Evolutionary conservation across 257 asterid species (phyloP), one percentile per base, ranked within the genome.

Genomic region (Schizonepeta tenuifolia): DNA sequence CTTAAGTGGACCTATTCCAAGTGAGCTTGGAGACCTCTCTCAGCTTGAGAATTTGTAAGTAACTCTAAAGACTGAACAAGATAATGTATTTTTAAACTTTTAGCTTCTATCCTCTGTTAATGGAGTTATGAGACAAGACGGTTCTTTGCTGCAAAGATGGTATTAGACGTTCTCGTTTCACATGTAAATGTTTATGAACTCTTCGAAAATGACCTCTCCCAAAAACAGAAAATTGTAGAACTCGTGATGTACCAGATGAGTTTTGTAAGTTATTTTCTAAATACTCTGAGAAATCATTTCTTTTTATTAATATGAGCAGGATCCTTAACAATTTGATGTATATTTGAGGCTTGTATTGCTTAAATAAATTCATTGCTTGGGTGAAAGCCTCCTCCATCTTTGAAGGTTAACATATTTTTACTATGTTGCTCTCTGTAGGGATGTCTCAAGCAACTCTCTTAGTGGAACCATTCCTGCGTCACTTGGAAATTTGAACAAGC

Each of bases 381-480:
- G 14, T 41, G 56, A 66, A 64, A 17, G 62, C 64, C 67, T 40
- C 58, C 70, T 74, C 49, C 9, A 7, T 20, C 28, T 18, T 47
- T 36, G 43, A 26, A 71, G 71, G 77, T 59, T 71, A 76, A 55
- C 70, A 22, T 20, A 38, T 60, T 54, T 8, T 75, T 68, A 36
- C 4, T 31, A 40, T 77, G 67, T 63, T 69, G 69, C 64, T 55
- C 67, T 83, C 70, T 78, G 67, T 88, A 89, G 97, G 85, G 97
- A 91, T 82, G 84, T 91, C 62, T 91, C 97, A 41, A 87, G 97
- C 89, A 91, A 91, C 82, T 85, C 90, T 76, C 91, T 91, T 38
- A 86, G 97, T 75, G 95, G 96, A 81, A 80, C 54, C 70, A 88
- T 91, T 83, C 97, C 97, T 61, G 74, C 82, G 64, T 87, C 97